Base-by-base conservation (phyloP, 768 basidiomycete genomes). In the Tricholomella constricta region DNA sequence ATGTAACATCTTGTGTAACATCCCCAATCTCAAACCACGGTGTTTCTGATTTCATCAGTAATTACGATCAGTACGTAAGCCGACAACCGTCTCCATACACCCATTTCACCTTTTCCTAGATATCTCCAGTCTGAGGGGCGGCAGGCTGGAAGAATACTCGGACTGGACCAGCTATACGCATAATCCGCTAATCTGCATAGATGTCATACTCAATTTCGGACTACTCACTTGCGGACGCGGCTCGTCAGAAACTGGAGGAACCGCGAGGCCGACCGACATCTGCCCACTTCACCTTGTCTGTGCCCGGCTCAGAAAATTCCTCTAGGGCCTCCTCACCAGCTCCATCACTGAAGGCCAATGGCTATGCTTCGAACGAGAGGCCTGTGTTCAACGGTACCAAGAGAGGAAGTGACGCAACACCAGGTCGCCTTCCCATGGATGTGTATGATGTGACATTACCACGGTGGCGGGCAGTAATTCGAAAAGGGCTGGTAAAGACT, bases 381-480 rank as follows among this genome's bases (percentile, higher is more conserved):
- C 23, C 55, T 51, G 17, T 52, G 50, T n/a, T 41, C 57, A 51
- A 48, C 51, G 44, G 52, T 19, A 29, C n/a, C 8, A 37, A 36
- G 26, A 11, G 40, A 51, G 11, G 47, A 40, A 27, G 4, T 32
- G 42, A 35, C 11, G 34, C 37, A 19, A 63, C 61, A 4, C 72
- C 70, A 7, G 72, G 69, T 9, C 62, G 62, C 2, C 62, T 55
- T n/a, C 66, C 72, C 14, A 68, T 66, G 57, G 82, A 89, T 57
- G 77, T 87, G 9, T 93, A 92, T 63, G 79, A 85, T 35, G 67
- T 77, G 1, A 83, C 78, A 0, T 65, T 93, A 53, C 78, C 82
- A 6, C 69, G 75, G 65, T 91, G 89, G 90, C 72, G 88, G 56
- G 81, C 84, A 22, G 76, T 70, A 0, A 69, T 89, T 35, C 80